Evolutionary conservation across 768 basidiomycete species (phyloP).

Genomic region (Floccularia luteovirens): DNA sequence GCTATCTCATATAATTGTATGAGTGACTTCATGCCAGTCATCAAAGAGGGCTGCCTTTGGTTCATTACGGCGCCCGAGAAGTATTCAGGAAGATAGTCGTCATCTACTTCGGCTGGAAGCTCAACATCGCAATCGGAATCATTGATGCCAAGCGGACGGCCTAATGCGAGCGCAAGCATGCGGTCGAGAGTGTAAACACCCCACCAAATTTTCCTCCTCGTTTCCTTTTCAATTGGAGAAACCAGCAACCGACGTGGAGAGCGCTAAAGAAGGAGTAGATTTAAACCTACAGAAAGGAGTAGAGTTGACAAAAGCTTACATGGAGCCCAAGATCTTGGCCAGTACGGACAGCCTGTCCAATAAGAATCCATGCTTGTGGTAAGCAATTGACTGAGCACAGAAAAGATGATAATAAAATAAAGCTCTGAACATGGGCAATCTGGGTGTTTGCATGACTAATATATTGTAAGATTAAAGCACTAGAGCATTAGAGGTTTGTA

Average conservation of each 20-base stretch:
- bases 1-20: slow-evolving; percentile 79
- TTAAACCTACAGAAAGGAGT: slow-evolving; percentile 7
- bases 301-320: slow-evolving; percentile 38
- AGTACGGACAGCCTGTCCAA: slow-evolving; percentile 84
- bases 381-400: slow-evolving; percentile 90
- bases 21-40: slow-evolving; percentile 76
- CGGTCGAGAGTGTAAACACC: slow-evolving; percentile 85
- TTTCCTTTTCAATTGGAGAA: slow-evolving; percentile 77
- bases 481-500: too few relatives aligned
- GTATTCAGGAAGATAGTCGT: slow-evolving; percentile 67
- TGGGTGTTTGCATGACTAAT: slow-evolving; percentile 86
- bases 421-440: slow-evolving; percentile 83
- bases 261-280: slow-evolving; percentile 38
- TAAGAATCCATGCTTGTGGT: slow-evolving; percentile 89
- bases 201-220: slow-evolving; percentile 91
- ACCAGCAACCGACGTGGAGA: slow-evolving; percentile 71
- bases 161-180: slow-evolving; percentile 87
- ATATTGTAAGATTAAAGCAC: slow-evolving; percentile 85
- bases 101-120: slow-evolving; percentile 76
- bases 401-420: slow-evolving; percentile 84
- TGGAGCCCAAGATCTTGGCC: slow-evolving; percentile 91
- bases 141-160: slow-evolving; percentile 82
- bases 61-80: slow-evolving; percentile 55
- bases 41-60: slow-evolving; percentile 56
- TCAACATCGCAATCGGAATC: slow-evolving; percentile 91